A percentile compares a stretch with the other conserved stretches of the same genome.
Conservation (phyloP, 2,329 filamentous ascomycete species). For the Exophiala aquamarina region DNA sequence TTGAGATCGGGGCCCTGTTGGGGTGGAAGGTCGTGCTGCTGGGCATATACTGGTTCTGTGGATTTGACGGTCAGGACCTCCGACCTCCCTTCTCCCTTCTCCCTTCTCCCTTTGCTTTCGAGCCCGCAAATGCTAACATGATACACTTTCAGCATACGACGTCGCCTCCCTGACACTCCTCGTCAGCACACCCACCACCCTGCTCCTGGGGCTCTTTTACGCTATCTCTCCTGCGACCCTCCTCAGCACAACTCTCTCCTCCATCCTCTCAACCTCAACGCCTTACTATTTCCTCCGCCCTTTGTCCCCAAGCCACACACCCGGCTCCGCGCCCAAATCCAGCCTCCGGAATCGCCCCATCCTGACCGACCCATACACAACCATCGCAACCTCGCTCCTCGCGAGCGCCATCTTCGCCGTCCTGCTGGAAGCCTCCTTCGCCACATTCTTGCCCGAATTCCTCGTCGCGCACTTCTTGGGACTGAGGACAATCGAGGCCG, state of each 20-base stretch:
- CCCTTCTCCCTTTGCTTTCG: not conserved
- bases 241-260: conserved; percentile 63
- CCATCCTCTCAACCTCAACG: conserved; percentile 66
- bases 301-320: conserved; percentile 63
- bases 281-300: conserved; percentile 75
- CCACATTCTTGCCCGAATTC: conserved; percentile 67
- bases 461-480: conserved; percentile 75
- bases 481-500: conserved; percentile 67
- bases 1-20: conserved; percentile 58
- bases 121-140: too few species aligned
- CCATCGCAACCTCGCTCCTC: conserved; percentile 65
- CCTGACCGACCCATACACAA: conserved; percentile 62
- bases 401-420: conserved; percentile 73
- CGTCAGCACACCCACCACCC: conserved; percentile 72
- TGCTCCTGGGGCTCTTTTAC: conserved; percentile 79
- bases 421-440: conserved; percentile 67
- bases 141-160: conserved; percentile 58
- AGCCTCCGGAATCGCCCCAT: conserved; percentile 63
- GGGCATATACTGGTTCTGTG: conserved; percentile 68
- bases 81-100: not conserved
- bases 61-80: conserved; percentile 59
- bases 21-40: conserved; percentile 65
- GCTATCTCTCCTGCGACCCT: conserved; percentile 62
- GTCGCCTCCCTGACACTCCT: conserved; percentile 66
- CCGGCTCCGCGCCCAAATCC: conserved; percentile 41